Evolutionary conservation across 352 stramenopile species (phyloP).

Genomic region (Phytophthora pinifolia): DNA sequence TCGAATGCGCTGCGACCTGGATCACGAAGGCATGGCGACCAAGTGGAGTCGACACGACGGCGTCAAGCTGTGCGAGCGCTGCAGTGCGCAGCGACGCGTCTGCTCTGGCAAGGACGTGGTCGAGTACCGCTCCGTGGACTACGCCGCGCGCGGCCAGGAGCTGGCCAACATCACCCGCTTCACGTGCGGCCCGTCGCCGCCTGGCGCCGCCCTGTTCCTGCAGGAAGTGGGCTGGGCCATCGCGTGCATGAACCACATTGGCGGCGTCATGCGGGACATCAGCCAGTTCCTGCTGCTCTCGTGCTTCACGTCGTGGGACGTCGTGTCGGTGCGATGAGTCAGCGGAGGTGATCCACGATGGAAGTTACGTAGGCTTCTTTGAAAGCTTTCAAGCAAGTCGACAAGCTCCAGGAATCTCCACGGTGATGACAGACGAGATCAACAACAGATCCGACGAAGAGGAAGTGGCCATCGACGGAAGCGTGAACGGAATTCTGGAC

Average conservation of each 20-base stretch:
- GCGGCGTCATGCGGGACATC: slow-evolving; percentile 29
- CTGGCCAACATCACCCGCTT: slow-evolving; percentile 21
- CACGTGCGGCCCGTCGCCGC: slow-evolving; percentile 12
- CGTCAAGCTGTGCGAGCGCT: slow-evolving; percentile 39
- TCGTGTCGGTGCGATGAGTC: slow-evolving; percentile 18
- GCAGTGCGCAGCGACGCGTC: slow-evolving; percentile 17
- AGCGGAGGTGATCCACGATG: neutral
- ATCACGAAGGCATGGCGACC: slow-evolving; percentile 24
- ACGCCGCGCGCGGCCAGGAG: slow-evolving; percentile 26
- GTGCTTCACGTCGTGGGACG: slow-evolving; percentile 34
- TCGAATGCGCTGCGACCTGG: slow-evolving; percentile 69
- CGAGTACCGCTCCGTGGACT: slow-evolving; percentile 39
- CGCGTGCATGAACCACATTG: slow-evolving; percentile 33
- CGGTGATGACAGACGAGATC: too few species aligned
- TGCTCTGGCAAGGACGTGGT: slow-evolving; percentile 28
- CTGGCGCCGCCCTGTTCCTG: slow-evolving; percentile 18
- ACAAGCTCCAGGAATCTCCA: too few species aligned
- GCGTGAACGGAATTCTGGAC: too few species aligned
- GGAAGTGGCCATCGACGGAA: too few species aligned
- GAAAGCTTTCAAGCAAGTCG: too few species aligned
- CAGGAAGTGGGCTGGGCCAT: slow-evolving; percentile 30
- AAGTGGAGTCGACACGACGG: slow-evolving; percentile 36
- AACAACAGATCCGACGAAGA: too few species aligned
- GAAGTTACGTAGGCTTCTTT: slow-evolving; percentile 1
- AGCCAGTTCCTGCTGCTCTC: slow-evolving; percentile 36